Evolutionary conservation across 371 early-diverging fungal genomes (phyloP), one percentile per base, ranked within the genome.

Genomic region (Zopfochytrium polystomum): DNA sequence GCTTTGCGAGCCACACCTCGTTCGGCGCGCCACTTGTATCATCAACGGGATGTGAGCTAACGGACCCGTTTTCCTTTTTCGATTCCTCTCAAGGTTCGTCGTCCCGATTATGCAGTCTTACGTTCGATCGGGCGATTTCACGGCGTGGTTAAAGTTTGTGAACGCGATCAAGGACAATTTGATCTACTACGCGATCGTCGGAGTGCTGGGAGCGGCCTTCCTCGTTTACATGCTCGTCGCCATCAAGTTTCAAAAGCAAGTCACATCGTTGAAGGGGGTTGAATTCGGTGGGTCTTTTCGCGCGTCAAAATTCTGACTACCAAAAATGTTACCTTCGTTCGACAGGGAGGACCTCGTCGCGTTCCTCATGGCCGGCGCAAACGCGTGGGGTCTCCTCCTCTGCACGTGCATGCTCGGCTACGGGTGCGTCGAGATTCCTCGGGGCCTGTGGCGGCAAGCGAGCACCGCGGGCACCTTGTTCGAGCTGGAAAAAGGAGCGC

Each of bases 381-480:
- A 95, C 71, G 91, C 90, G 57, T 95, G 91, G 89, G 96, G 96
- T 52, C 74, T 96, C 33, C 74, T 92, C 15, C 81, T 93, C 20
- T 86, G 89, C 9, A 87, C 92, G 48, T 72, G 90, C 1, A 87
- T 94, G 70, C 86, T 96, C 86, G 93, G 95, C 1, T 89, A 92
- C 73, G 96, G 96, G 2, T 76, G 94, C 47, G 93, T 96, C 0
- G 86, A 89, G 23, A 79, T 93, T 18, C 96, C 96, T 30, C 80
- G 95, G 35, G 74, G 79, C 52, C 71, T 94, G 38, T 95, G 95
- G 94, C 84, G 81, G 62, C 72, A 87, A 15, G 82, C 77, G 0
- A 55, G 83, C 66, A 74, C 80, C 22, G 71, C 64, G 23, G 80
- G 82, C 23, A 81, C 80, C 30, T 75, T 93, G 33, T 60, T 75